phyloP scores from a whole-genome alignment of 805 yeast genomes.

The Brettanomyces naardenensis region DNA sequence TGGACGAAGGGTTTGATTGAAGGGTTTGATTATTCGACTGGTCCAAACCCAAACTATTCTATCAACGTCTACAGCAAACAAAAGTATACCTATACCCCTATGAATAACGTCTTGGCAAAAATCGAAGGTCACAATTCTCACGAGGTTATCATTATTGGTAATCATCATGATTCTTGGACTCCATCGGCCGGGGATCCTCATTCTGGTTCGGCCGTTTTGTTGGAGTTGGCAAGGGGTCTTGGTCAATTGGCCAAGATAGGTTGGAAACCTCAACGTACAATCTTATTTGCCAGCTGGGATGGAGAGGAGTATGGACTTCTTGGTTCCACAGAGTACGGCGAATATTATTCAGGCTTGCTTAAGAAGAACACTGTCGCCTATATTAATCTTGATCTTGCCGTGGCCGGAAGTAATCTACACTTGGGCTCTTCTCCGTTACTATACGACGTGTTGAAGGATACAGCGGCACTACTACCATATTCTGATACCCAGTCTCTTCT shows the following conservation, averaged over 20 bases:
- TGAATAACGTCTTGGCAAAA: slow-evolving; percentile 56
- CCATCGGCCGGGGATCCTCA: slow-evolving; percentile 77
- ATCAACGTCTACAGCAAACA: slow-evolving; percentile 55
- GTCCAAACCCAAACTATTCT: slow-evolving; percentile 30
- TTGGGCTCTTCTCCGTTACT: slow-evolving; percentile 55
- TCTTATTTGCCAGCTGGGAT: slow-evolving; percentile 72
- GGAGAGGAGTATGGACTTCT: slow-evolving; percentile 67
- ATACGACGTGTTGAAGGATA: slow-evolving; percentile 35
- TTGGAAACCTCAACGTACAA: slow-evolving; percentile 69
- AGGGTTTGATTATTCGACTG: slow-evolving; percentile 28
- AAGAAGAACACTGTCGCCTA: slow-evolving; percentile 53
- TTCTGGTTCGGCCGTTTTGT: slow-evolving; percentile 57
- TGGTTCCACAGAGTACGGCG: slow-evolving; percentile 77
- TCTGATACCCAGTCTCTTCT: slow-evolving; percentile 31
- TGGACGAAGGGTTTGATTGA: slow-evolving; percentile 26
- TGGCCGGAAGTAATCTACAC: slow-evolving; percentile 43
- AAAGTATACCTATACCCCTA: slow-evolving; percentile 51
- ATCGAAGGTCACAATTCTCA: slow-evolving; percentile 44
- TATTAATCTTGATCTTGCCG: slow-evolving; percentile 62
- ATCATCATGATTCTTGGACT: slow-evolving; percentile 78
- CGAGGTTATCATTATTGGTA: slow-evolving; percentile 59
- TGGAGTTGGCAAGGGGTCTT: slow-evolving; percentile 58
- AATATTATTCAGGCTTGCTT: slow-evolving; percentile 41
- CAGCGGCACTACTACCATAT: slow-evolving; percentile 37
- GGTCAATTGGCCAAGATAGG: slow-evolving; percentile 43